Evolutionary conservation across 495 filamentous ascomycete species (phyloP).

Genomic region (Penicillium canariense): DNA sequence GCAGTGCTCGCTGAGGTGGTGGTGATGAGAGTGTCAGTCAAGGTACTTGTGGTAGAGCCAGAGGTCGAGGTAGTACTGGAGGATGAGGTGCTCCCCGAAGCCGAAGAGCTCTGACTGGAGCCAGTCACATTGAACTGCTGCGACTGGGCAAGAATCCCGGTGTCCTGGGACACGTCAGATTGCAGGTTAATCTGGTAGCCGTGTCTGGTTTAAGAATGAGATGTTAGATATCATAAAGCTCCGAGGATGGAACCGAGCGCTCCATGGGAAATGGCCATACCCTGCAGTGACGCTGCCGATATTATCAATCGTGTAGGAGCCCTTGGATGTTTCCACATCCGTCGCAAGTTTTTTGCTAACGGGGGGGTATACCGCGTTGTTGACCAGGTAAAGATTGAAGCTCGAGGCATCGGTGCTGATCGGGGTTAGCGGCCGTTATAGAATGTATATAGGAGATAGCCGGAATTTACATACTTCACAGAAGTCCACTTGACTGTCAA

Average conservation of each 20-base stretch:
- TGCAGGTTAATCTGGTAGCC: slow-evolving; percentile 44
- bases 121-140: slow-evolving; percentile 37
- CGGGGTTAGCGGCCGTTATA: background rate
- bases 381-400: slow-evolving; percentile 40
- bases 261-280: slow-evolving; percentile 17
- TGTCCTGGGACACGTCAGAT: slow-evolving; percentile 29
- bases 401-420: slow-evolving; percentile 34
- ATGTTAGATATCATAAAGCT: background rate
- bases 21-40: slow-evolving; percentile 10
- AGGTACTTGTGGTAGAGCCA: slow-evolving; percentile 4
- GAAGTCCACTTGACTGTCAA: slow-evolving; percentile 38
- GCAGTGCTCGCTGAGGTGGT: slow-evolving; percentile 15
- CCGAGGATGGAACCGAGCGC: background rate
- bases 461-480: slow-evolving; percentile 34
- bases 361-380: slow-evolving; percentile 38
- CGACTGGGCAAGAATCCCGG: slow-evolving; percentile 43
- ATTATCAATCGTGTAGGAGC: slow-evolving; percentile 30
- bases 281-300: slow-evolving; percentile 25
- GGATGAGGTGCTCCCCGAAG: background rate
- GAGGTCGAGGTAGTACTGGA: slow-evolving; percentile 10
- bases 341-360: slow-evolving; percentile 46
- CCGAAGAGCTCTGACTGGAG: slow-evolving; percentile 14
- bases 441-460: background rate
- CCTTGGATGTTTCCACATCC: slow-evolving; percentile 35
- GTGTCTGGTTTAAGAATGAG: slow-evolving; percentile 15